Percentiles rank a stretch among this genome's conserved stretches.
Evolutionary conservation across 345 rosid genomes (phyloP).

Genomic region (Gossypium raimondii): DNA sequence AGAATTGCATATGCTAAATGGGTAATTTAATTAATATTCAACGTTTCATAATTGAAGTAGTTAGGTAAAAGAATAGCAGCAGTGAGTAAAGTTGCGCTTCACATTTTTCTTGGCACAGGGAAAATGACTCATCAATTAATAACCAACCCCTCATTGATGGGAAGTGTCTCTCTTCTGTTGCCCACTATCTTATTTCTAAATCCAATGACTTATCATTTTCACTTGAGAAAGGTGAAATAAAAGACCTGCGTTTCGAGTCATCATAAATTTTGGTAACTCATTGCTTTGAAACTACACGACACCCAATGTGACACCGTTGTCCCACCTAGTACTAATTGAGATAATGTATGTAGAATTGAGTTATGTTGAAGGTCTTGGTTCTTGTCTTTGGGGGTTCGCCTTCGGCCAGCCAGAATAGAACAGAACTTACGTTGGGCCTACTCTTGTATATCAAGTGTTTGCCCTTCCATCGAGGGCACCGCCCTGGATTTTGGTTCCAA

Average conservation of each 20-base stretch:
- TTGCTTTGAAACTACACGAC: neutral
- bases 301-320: neutral
- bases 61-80: neutral
- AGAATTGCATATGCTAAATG: neutral
- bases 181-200: neutral
- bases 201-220: neutral
- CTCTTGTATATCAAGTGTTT: neutral
- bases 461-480: conserved; percentile 12
- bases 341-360: neutral
- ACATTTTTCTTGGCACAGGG: neutral
- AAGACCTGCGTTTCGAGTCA: neutral
- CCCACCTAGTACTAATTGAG: neutral
- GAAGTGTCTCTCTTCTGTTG: conserved; percentile 1
- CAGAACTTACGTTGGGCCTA: neutral
- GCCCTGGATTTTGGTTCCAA: neutral
- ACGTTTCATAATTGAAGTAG: neutral
- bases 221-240: neutral
- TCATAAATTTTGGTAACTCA: neutral
- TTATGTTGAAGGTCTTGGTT: neutral
- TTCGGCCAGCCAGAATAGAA: no score
- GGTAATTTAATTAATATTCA: neutral
- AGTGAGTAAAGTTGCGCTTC: neutral
- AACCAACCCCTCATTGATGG: conserved; percentile 1
- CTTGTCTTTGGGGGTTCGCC: no score
- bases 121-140: neutral